These are phyloP conservation scores for Helotiales sp. DNA, from an alignment of 2,329 filamentous ascomycete genomes.

Conservation along the genomic window DNA sequence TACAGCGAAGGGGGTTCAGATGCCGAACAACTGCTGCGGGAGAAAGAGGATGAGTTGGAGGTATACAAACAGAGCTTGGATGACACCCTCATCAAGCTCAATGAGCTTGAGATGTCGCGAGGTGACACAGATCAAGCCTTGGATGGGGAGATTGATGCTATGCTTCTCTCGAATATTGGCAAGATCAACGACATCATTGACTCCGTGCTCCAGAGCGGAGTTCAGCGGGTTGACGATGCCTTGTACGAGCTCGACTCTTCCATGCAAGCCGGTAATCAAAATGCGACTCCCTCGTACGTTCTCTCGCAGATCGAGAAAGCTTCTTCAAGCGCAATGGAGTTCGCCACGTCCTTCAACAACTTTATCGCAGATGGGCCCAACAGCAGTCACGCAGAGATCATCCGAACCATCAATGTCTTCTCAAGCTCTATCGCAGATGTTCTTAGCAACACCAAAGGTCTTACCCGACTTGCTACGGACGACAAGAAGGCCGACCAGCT, in stretches of 20 bases:
- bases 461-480: conserved; percentile 89
- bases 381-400: conserved; percentile 86
- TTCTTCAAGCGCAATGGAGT: conserved; percentile 91
- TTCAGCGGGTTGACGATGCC: conserved; percentile 93
- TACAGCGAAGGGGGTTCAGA: conserved; percentile 82
- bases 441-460: conserved; percentile 93
- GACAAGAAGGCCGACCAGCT: conserved; percentile 93
- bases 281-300: conserved; percentile 91
- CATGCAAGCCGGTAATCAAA: conserved; percentile 99
- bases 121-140: conserved; percentile 79
- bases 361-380: conserved; percentile 97
- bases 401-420: conserved; percentile 90
- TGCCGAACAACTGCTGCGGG: conserved; percentile 81
- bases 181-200: conserved; percentile 99
- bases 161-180: conserved; percentile 83
- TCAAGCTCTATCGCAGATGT: conserved; percentile 91
- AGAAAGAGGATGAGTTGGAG: conserved; percentile 97
- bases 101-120: conserved; percentile 79
- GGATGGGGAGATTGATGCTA: conserved; percentile 88
- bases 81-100: conserved; percentile 89
- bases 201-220: conserved; percentile 90
- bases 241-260: conserved; percentile 96
- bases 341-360: conserved; percentile 97
- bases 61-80: conserved; percentile 99
- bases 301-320: conserved; percentile 98